phyloP scores from a whole-genome alignment of 2,329 filamentous ascomycete genomes.

The Ustulina deusta region DNA sequence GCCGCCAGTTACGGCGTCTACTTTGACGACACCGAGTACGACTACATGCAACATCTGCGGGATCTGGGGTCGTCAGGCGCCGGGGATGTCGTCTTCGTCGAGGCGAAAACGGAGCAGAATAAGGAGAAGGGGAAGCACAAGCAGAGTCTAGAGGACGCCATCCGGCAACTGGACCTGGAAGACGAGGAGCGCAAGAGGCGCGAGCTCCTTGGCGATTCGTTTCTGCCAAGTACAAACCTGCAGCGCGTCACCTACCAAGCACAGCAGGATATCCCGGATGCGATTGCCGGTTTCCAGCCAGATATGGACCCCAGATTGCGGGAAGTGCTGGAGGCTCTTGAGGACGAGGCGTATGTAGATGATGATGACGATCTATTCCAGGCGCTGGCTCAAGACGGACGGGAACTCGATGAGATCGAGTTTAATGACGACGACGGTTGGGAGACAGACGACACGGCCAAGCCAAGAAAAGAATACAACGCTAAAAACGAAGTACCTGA shows the following conservation, averaged over 20 bases:
- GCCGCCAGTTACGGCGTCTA: constrained; percentile 94
- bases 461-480: constrained; percentile 71
- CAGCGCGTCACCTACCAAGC: constrained; percentile 85
- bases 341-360: constrained; percentile 93
- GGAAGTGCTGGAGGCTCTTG: constrained; percentile 91
- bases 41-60: constrained; percentile 99
- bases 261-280: constrained; percentile 92
- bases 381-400: constrained; percentile 74
- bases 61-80: constrained; percentile 77
- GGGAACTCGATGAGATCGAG: constrained; percentile 81
- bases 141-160: constrained; percentile 82
- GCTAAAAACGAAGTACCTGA: constrained; percentile 59
- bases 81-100: constrained; percentile 85
- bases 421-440: constrained; percentile 89
- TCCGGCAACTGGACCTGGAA: constrained; percentile 71
- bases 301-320: constrained; percentile 96
- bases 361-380: constrained; percentile 87
- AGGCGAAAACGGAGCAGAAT: constrained; percentile 66
- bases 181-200: constrained; percentile 59
- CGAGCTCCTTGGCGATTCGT: constrained; percentile 76
- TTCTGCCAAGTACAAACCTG: constrained; percentile 83
- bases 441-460: constrained; percentile 94
- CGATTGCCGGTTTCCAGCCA: constrained; percentile 92
- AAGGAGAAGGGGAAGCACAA: constrained; percentile 82
- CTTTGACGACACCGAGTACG: constrained; percentile 94